These are phyloP conservation scores for Veloporphyrellus conicus DNA, from an alignment of 1,284 basidiomycete genomes.

Conservation along the genomic window DNA sequence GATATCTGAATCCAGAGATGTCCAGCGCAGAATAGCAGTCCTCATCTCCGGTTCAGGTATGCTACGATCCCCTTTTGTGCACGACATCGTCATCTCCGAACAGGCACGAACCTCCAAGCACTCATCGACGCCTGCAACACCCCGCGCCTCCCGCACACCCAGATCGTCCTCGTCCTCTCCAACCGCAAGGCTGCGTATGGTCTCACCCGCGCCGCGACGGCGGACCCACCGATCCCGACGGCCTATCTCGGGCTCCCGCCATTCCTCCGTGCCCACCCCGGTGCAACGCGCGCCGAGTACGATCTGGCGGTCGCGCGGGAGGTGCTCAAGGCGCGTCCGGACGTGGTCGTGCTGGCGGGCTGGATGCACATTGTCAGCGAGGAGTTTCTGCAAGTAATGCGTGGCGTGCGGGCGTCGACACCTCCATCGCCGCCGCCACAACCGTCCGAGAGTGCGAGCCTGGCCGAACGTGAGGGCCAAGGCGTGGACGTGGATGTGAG, in stretches of 20 bases:
- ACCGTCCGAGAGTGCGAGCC: not conserved
- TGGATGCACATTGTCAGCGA: slow-evolving; percentile 93
- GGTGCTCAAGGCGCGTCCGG: slow-evolving; percentile 65
- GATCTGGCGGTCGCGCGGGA: slow-evolving; percentile 78
- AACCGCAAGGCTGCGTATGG: slow-evolving; percentile 92
- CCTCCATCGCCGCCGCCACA: not conserved
- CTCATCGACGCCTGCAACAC: slow-evolving; percentile 83
- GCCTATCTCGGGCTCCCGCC: slow-evolving; percentile 83
- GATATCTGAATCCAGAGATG: not conserved
- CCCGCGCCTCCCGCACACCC: slow-evolving; percentile 59
- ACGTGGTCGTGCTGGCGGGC: slow-evolving; percentile 89
- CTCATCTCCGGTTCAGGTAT: slow-evolving; percentile 83
- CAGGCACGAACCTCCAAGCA: slow-evolving; percentile 94
- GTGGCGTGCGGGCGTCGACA: slow-evolving; percentile 31
- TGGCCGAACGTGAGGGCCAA: too few relatives aligned
- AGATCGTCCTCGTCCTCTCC: slow-evolving; percentile 83
- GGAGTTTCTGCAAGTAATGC: slow-evolving; percentile 51
- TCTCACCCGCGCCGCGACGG: slow-evolving; percentile 70
- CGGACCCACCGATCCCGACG: slow-evolving; percentile 76
- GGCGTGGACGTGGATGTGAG: too few relatives aligned
- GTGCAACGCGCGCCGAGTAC: slow-evolving; percentile 78
- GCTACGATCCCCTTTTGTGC: not conserved
- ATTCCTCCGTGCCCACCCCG: slow-evolving; percentile 72
- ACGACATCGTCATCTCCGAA: slow-evolving; percentile 9
- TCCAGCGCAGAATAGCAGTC: slow-evolving; percentile 50